Percentiles rank a stretch among this genome's conserved stretches.
phyloP scores from a whole-genome alignment of 2,329 filamentous ascomycete species.

The Cladosporium austrohemisphaericum region DNA sequence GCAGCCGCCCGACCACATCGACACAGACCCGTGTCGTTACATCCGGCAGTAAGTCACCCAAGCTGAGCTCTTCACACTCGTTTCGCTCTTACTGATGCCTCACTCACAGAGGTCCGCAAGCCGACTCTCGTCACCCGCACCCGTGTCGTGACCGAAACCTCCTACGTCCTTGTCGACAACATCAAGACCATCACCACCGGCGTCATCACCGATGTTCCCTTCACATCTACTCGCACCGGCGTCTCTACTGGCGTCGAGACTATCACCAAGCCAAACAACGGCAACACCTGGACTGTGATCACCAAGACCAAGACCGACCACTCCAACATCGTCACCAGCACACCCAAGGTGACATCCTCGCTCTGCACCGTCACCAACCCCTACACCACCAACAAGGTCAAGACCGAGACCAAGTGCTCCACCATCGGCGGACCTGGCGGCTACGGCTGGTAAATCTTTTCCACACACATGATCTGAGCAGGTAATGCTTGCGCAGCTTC shows the following conservation, averaged over 20 bases:
- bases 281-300: background rate
- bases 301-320: constrained; percentile 11
- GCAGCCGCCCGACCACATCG: background rate
- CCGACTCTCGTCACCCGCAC: background rate
- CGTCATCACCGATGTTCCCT: background rate
- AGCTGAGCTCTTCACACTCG: too few relatives aligned
- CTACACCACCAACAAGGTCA: background rate
- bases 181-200: background rate
- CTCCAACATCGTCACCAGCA: constrained; percentile 5
- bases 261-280: constrained; percentile 4
- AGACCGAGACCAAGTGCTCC: constrained; percentile 9
- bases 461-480: background rate
- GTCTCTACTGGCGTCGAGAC: background rate
- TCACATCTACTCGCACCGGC: background rate
- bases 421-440: constrained; percentile 1
- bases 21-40: background rate
- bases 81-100: background rate
- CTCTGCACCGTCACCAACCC: constrained; percentile 11
- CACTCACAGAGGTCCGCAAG: background rate
- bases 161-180: constrained; percentile 1
- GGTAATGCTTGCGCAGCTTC: background rate
- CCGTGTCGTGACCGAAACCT: too few relatives aligned
- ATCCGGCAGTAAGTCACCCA: background rate
- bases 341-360: constrained; percentile 2
- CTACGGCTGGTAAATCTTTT: constrained; percentile 3